These are phyloP conservation scores for Entomortierella beljakovae DNA, from an alignment of 192 early-diverging fungal genomes.

Conservation along the genomic window DNA sequence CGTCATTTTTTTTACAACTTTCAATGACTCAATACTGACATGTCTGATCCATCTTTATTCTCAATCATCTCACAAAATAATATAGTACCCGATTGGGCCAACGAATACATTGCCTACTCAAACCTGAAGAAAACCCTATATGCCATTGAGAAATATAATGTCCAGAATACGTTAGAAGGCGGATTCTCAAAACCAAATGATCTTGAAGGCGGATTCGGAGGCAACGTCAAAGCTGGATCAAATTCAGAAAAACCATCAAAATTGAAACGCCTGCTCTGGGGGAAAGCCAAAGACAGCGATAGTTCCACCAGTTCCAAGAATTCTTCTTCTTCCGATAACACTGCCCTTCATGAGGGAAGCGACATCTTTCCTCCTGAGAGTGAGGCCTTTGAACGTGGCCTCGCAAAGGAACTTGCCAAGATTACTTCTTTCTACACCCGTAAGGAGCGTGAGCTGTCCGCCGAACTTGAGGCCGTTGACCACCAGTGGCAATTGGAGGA, in stretches of 20 bases:
- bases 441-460: constrained; percentile 85
- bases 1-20: background rate
- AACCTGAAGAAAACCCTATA: constrained; percentile 85
- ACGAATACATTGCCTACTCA: constrained; percentile 82
- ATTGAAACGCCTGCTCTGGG: constrained; percentile 17
- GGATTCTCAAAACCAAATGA: constrained; percentile 11
- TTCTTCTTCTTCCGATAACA: constrained; percentile 9
- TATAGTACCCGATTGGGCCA: constrained; percentile 83
- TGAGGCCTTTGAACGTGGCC: constrained; percentile 35
- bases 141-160: constrained; percentile 75
- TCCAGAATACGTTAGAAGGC: constrained; percentile 22
- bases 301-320: constrained; percentile 6
- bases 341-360: constrained; percentile 22
- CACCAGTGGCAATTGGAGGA: constrained; percentile 47
- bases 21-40: background rate
- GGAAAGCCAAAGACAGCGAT: no score
- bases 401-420: constrained; percentile 68
- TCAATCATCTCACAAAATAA: background rate
- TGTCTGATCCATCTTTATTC: background rate
- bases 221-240: background rate
- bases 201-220: constrained; percentile 19
- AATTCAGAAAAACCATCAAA: constrained; percentile 20
- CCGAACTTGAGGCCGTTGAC: constrained; percentile 66
- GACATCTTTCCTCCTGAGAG: constrained; percentile 49
- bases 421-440: constrained; percentile 87